Percentiles rank a stretch among this genome's conserved stretches.
phyloP scores from a whole-genome alignment of 148 eudicot genomes.

The Heliamphora exappendiculata region DNA sequence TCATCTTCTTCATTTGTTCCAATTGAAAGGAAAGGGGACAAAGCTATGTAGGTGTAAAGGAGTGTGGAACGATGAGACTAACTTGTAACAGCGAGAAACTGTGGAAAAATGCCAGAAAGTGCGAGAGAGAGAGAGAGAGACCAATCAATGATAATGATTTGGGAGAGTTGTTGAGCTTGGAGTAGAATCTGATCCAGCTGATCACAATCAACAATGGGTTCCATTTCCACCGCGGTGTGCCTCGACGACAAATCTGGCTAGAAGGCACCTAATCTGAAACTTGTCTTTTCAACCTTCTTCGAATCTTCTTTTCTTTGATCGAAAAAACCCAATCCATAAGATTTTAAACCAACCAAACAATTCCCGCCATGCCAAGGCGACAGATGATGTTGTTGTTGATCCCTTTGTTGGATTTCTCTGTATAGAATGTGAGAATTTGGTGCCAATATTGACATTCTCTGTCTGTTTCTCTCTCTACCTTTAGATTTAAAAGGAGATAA shows the following conservation, averaged over 20 bases:
- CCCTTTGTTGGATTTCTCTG: slow-evolving; percentile 30
- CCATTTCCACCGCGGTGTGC: slow-evolving; percentile 49
- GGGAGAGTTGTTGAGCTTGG: slow-evolving; percentile 40
- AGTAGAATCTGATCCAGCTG: slow-evolving; percentile 53
- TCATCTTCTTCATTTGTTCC: too few relatives aligned
- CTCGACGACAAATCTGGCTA: slow-evolving; percentile 43
- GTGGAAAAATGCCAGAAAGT: slow-evolving; percentile 1
- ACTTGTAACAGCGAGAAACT: too few relatives aligned
- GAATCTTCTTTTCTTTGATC: slow-evolving; percentile 21
- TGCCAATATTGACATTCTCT: slow-evolving; percentile 40
- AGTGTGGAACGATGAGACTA: too few relatives aligned
- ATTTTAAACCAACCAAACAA: slow-evolving; percentile 12
- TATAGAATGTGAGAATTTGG: slow-evolving; percentile 38
- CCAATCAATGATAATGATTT: slow-evolving; percentile 80
- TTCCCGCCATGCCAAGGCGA: slow-evolving; percentile 18
- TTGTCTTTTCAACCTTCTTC: slow-evolving; percentile 32
- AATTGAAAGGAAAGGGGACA: too few relatives aligned
- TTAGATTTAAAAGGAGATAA: slow-evolving; percentile 11
- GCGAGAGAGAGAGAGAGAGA: slow-evolving; percentile 17
- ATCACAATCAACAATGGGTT: slow-evolving; percentile 51
- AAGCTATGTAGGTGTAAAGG: too few relatives aligned
- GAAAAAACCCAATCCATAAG: slow-evolving; percentile 22
- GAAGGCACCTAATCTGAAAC: slow-evolving; percentile 31
- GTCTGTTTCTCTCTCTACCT: too few relatives aligned
- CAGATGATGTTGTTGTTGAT: slow-evolving; percentile 21